Evolutionary conservation across 495 filamentous ascomycete species (phyloP).

Genomic region (Parachaetomium inaequale): DNA sequence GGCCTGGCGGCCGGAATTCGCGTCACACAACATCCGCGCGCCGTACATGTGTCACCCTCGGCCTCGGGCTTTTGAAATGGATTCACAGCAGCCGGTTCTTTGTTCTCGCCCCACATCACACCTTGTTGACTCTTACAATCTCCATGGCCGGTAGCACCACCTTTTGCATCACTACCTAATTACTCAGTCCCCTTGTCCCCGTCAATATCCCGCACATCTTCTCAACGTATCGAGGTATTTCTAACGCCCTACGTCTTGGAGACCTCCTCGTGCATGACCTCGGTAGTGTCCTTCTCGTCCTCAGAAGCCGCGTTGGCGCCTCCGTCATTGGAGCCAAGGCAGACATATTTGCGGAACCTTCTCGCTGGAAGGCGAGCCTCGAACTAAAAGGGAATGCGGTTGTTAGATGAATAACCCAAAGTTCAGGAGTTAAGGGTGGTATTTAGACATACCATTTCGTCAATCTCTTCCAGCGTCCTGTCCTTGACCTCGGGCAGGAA

Average conservation of each 20-base stretch:
- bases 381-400: constrained; percentile 32
- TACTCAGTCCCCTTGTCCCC: too few species aligned
- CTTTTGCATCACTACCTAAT: too few species aligned
- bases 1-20: too few species aligned
- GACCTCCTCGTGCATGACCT: neutral
- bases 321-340: constrained; percentile 12
- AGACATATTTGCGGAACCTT: constrained; percentile 38
- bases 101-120: too few species aligned
- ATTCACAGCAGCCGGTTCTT: too few species aligned
- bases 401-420: neutral
- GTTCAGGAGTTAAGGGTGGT: neutral
- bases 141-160: too few species aligned
- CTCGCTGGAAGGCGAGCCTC: constrained; percentile 45
- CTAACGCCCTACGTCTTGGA: neutral
- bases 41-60: too few species aligned
- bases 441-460: constrained; percentile 47
- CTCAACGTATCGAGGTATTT: neutral
- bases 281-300: neutral
- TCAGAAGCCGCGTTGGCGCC: neutral
- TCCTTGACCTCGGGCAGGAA: constrained; percentile 56
- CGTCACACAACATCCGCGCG: too few species aligned
- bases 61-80: too few species aligned
- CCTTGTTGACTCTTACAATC: too few species aligned
- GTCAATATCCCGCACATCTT: neutral
- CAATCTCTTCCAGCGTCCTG: constrained; percentile 53